Base-by-base conservation (phyloP, 352 stramenopile genomes). In the Globisporangium rhizosaccharum region DNA sequence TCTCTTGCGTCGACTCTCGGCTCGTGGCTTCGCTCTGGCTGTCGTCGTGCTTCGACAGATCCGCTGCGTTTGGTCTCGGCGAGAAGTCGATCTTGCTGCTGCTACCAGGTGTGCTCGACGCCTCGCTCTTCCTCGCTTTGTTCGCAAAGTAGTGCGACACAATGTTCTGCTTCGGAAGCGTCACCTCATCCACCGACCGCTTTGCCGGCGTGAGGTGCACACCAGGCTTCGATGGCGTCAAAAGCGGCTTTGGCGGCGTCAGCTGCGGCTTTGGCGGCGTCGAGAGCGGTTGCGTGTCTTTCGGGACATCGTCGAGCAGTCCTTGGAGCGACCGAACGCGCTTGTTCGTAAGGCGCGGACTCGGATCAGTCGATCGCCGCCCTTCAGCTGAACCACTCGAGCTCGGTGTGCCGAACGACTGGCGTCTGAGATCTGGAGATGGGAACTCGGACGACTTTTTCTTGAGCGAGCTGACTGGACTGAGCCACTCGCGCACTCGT, bases 271-370 rank as follows among this genome's bases (percentile, higher is more conserved):
- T 47, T 7, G 44, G 47, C 48, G 71, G 65, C 57, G 20, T 57
- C 53, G 50, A 46, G 26, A 14, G 51, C 30, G 53, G 41, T 46
- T 72, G 60, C 9, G 58, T 65, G 41, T 76, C 71, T 55, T 73
- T 71, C 2, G 71, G 71, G 5, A 85, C 74, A 23, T 88, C 76
- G 20, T 93, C 82, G 23, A 93, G 74, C 65, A 93, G 86, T 7
- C 76, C 60, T 42, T 90, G 75, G n/a, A 93, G 66, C 41, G 83
- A 93, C 6, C 80, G 76, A 23, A 90, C 84, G n/a, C 81, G 80
- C 59, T 86, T 89, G 69, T 83, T 92, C 26, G 56, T 54, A 36
- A 68, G 65, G 3, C 69, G 67, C n/a, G 39, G n/a, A 17, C 39
- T 46, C 12, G 59, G 33, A 10, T 28, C 37, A 42, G 72, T 28